Conservation (phyloP, 1,284 basidiomycete genomes). For the Dichomitus squalens region DNA sequence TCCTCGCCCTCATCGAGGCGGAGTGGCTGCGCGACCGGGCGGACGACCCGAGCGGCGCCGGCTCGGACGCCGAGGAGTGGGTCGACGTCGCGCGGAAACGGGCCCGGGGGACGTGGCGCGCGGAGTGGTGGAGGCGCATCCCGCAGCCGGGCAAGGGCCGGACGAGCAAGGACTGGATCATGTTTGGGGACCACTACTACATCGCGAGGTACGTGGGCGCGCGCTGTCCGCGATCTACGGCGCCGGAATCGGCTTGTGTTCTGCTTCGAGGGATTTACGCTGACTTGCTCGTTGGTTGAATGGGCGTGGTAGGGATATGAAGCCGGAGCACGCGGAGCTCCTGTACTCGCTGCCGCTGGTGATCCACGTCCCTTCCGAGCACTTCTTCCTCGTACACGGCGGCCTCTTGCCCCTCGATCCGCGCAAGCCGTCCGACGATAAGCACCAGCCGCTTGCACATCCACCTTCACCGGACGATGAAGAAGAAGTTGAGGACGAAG, state of each 20-base stretch:
- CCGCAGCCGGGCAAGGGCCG: slow-evolving; percentile 37
- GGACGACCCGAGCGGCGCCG: slow-evolving; percentile 28
- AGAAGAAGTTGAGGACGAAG: slow-evolving; percentile 3
- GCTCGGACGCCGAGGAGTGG: slow-evolving; percentile 47
- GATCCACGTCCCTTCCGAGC: slow-evolving; percentile 76
- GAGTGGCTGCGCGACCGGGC: slow-evolving; percentile 41
- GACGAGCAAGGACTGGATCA: slow-evolving; percentile 66
- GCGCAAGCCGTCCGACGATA: slow-evolving; percentile 45
- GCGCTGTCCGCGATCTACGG: not conserved
- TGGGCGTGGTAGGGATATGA: slow-evolving; percentile 49
- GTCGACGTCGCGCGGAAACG: slow-evolving; percentile 40
- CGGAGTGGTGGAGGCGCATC: slow-evolving; percentile 48
- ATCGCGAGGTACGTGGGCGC: slow-evolving; percentile 66
- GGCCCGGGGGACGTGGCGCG: slow-evolving; percentile 36
- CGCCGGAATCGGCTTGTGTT: not conserved
- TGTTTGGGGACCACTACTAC: slow-evolving; percentile 76
- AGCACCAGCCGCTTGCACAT: slow-evolving; percentile 67
- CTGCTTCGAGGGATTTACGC: not conserved
- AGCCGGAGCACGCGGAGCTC: slow-evolving; percentile 63
- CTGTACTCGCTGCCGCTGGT: slow-evolving; percentile 71
- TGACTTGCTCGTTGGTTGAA: slow-evolving; percentile 9
- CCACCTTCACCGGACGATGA: slow-evolving; percentile 43
- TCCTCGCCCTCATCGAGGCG: slow-evolving; percentile 49
- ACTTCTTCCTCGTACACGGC: slow-evolving; percentile 82
- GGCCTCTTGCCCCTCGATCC: slow-evolving; percentile 79